These are phyloP conservation scores for Leonotis leonurus DNA, from an alignment of 257 asterid species.

Conservation along the genomic window DNA sequence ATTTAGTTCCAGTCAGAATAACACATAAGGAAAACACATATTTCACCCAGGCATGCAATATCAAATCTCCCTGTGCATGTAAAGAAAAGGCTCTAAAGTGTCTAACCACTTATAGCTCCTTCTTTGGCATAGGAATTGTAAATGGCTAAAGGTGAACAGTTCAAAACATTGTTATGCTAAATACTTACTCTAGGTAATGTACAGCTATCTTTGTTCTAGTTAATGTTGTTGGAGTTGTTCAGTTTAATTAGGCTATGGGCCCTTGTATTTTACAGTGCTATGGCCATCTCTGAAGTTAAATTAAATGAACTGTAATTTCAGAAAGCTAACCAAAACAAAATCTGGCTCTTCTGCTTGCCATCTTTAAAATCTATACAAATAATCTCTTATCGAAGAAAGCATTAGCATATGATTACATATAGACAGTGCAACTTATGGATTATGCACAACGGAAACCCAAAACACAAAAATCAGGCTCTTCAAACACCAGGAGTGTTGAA, in stretches of 20 bases:
- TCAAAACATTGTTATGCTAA: not conserved
- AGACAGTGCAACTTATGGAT: not conserved
- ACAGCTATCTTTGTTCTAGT: not conserved
- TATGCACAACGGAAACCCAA: not conserved
- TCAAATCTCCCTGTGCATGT: not conserved
- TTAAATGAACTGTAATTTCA: not conserved
- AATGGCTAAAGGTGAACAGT: not conserved
- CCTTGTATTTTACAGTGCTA: too few relatives aligned
- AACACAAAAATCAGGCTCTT: not conserved
- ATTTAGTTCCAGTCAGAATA: not conserved
- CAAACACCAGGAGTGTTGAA: not conserved
- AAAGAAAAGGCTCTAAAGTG: not conserved
- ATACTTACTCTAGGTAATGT: not conserved
- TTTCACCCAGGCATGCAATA: not conserved
- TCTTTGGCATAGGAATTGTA: not conserved
- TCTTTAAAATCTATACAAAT: not conserved
- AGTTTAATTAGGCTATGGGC: too few relatives aligned
- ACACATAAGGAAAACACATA: not conserved
- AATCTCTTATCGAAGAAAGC: not conserved
- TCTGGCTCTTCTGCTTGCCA: not conserved
- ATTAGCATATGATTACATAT: not conserved
- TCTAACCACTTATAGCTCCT: not conserved
- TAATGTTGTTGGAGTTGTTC: too few relatives aligned
- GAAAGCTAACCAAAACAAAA: not conserved
- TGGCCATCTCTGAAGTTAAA: not conserved